Evolutionary conservation across 768 basidiomycete genomes (phyloP), one percentile per base, ranked within the genome.

Genomic region (Tricholoma furcatifolium): DNA sequence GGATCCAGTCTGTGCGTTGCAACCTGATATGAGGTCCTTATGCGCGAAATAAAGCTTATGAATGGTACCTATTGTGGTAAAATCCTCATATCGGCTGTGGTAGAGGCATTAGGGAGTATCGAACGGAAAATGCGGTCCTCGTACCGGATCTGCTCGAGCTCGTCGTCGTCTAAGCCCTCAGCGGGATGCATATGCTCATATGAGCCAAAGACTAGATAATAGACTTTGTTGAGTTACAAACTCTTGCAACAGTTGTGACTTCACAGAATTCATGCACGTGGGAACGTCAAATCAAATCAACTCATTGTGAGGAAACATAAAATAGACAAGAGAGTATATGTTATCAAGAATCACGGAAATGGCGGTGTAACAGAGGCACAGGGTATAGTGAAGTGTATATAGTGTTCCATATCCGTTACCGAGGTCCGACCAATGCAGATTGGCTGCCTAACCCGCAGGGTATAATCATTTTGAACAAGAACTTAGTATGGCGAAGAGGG

Each of bases 11-110:
- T 97, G 60, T 32, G 43, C 32, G 47, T 31, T 43, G 41, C 7
- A 41, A 10, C 8, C 17, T 17, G 6, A n/a, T 18, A 31, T 54
- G 2, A 49, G 47, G 3, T 12, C 11, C 23, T 0, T 10, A 9
- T 15, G 30, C 42, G 43, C 47, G 36, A 44, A 18, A 49, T 31
- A 34, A 23, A 36, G 11, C 41, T 21, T 43, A 43, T 51, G 58
- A 53, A 45, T 51, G 14, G 23, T 44, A 92, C 93, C 93, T 71
- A 97, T 94, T 6, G 94, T 96, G 40, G 87, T 87, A 66, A 97
- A 97, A 73, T 97, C 93, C 69, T 95, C 90, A 74, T 95, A 96
- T 54, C 90, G 91, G 59, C 93, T 94, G 59, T 36, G 47, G 57
- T 32, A 42, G 41, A 51, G 35, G 65, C 20, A 69, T 59, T 52